Evolutionary conservation across 1,139 yeast genomes (phyloP).

Genomic region (Yamadazyma triangularis): DNA sequence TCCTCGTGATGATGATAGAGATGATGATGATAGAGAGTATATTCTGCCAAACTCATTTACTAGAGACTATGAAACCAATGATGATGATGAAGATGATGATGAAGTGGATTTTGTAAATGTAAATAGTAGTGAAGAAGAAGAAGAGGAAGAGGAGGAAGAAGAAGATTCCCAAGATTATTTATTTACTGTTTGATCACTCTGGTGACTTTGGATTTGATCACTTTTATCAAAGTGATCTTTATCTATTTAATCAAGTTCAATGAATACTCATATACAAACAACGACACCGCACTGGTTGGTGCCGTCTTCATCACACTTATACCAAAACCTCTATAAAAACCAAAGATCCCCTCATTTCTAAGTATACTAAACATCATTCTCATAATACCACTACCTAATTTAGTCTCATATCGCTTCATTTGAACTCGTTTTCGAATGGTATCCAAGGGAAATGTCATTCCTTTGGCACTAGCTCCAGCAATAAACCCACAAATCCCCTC

Average conservation of each 20-base stretch:
- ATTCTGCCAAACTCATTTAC: constrained; percentile 42
- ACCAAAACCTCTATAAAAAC: constrained; percentile 70
- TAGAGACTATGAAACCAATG: constrained; percentile 22
- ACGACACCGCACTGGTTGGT: constrained; percentile 77
- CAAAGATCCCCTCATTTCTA: constrained; percentile 53
- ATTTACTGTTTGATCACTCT: no score
- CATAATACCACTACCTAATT: constrained; percentile 13
- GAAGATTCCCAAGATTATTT: constrained; percentile 29
- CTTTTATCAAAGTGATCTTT: neutral
- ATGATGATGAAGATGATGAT: constrained; percentile 16
- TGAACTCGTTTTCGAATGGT: constrained; percentile 77
- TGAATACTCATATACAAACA: constrained; percentile 62
- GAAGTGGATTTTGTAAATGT: constrained; percentile 29
- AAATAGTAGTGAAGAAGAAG: constrained; percentile 9
- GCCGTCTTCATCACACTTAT: constrained; percentile 72
- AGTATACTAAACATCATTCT: constrained; percentile 31
- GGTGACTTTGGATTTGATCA: no score
- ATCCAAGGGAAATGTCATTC: constrained; percentile 79
- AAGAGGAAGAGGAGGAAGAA: constrained; percentile 16
- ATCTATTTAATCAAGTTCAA: constrained; percentile 5
- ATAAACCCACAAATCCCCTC: constrained; percentile 68
- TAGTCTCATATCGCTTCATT: constrained; percentile 26
- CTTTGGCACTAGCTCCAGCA: constrained; percentile 76
- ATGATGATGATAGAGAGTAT: constrained; percentile 33
- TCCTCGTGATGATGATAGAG: constrained; percentile 22